Evolutionary conservation across 129 eudicot species (phyloP), one percentile per base, ranked within the genome.

Genomic region (Flaveria linearis): DNA sequence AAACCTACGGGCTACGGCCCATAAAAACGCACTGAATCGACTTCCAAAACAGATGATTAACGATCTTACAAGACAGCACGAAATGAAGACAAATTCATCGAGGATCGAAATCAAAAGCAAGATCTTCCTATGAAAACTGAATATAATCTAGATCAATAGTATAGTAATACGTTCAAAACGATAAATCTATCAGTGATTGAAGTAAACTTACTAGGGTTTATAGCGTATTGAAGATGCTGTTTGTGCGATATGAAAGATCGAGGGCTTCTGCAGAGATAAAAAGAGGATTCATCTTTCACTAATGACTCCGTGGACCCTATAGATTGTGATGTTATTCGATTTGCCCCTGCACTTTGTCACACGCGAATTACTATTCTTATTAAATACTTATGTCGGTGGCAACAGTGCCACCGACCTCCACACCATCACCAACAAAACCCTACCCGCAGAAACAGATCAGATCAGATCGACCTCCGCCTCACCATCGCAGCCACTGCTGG

Each of bases 141-240:
- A 62, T 5, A 14, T 13, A 10, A 62, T 28, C 42, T 62, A 26
- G 20, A 62, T 62, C 41, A 62, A 62, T 62, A 26, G 43, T 28
- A 62, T 3, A 14, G 18, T 14, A 28, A 14, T 5, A 28, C 18
- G 30, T 61, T 5, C 18, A 53, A 53, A 53, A 10, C 12, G 60
- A 53, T 9, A 14, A 1, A 14, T 14, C 0, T 11, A 9, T 14
- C 3, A 62, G 68, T 25, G 10, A 62, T 28, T 62, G 45, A 7
- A 62, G 68, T 15, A 28, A 62, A 62, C 68, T 62, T 62, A 62
- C 68, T 62, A 62, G 68, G 68, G 68, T 62, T 62, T 62, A 62
- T 62, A 28, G 42, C 68, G 67, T 28, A 26, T 16, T 41, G 68
- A 62, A 62, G 43, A 26, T 26, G 9, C 0, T 26, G 39, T 39